Percentiles rank a stretch among this genome's conserved stretches.
phyloP scores from a whole-genome alignment of 208 protist species.

The Wallacemonas rigidus region DNA sequence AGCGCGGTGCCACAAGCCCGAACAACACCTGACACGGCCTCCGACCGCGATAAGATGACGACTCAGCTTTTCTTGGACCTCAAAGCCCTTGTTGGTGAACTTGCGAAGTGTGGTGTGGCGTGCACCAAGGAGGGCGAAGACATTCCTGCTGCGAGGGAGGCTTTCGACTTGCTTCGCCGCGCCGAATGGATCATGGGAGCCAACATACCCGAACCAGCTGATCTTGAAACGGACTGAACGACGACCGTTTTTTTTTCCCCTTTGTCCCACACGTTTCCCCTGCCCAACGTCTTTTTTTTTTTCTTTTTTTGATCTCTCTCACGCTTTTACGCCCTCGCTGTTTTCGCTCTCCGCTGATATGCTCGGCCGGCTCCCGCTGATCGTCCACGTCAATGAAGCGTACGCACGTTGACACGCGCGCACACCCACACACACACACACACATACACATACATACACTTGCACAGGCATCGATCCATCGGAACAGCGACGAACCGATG shows the following conservation, averaged over 20 bases:
- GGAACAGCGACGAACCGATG: too few species aligned
- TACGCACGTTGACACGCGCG: too few species aligned
- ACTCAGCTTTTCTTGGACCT: slow-evolving; percentile 85
- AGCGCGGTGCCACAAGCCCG: slow-evolving; percentile 16
- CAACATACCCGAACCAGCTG: slow-evolving; percentile 65
- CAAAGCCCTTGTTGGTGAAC: slow-evolving; percentile 35
- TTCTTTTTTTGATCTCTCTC: background rate
- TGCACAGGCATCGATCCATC: too few species aligned
- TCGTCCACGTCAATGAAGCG: too few species aligned
- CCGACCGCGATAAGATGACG: slow-evolving; percentile 88
- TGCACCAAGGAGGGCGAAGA: slow-evolving; percentile 9
- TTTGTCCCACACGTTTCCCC: background rate
- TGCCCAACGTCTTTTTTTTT: background rate
- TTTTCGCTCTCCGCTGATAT: background rate
- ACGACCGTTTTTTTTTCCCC: background rate
- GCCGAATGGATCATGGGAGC: slow-evolving; percentile 81
- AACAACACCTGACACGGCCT: slow-evolving; percentile 57
- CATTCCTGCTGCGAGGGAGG: slow-evolving; percentile 30
- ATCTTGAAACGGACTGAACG: slow-evolving; percentile 44
- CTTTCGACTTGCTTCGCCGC: slow-evolving; percentile 42
- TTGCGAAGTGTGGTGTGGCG: slow-evolving; percentile 11
- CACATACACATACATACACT: too few species aligned
- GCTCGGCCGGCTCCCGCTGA: too few species aligned
- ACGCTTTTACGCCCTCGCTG: background rate
- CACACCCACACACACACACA: too few species aligned